Conservation (phyloP, 805 yeast genomes). For the Candida silvicultrix region DNA sequence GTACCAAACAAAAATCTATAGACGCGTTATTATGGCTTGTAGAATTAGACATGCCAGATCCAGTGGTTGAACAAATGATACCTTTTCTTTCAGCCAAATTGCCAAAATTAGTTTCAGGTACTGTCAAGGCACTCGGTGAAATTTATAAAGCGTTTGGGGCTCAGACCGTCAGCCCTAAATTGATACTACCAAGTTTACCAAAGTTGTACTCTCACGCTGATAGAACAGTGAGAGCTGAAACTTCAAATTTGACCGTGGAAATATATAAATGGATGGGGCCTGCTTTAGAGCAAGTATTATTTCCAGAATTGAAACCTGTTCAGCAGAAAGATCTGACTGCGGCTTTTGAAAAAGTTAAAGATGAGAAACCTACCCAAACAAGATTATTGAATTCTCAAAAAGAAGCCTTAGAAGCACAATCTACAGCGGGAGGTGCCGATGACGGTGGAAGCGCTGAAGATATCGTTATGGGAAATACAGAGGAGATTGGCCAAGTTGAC, state of each 20-base stretch:
- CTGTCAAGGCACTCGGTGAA: slow-evolving; percentile 47
- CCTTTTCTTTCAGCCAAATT: slow-evolving; percentile 56
- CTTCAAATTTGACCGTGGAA: slow-evolving; percentile 62
- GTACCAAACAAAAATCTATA: slow-evolving; percentile 59
- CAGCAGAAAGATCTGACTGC: slow-evolving; percentile 80
- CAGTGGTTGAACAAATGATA: slow-evolving; percentile 57
- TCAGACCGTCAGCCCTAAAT: slow-evolving; percentile 48
- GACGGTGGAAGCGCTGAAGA: slow-evolving; percentile 13
- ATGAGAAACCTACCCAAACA: slow-evolving; percentile 40
- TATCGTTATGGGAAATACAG: slow-evolving; percentile 23
- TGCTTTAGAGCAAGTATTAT: slow-evolving; percentile 46
- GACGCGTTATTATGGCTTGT: slow-evolving; percentile 58
- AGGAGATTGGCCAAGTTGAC: slow-evolving; percentile 34
- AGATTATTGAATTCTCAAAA: slow-evolving; percentile 52
- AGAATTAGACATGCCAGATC: slow-evolving; percentile 62
- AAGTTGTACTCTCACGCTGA: slow-evolving; percentile 83
- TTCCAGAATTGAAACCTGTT: slow-evolving; percentile 78
- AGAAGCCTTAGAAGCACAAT: slow-evolving; percentile 27
- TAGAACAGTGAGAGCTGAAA: slow-evolving; percentile 74
- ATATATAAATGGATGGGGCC: slow-evolving; percentile 69
- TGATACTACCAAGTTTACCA: slow-evolving; percentile 50
- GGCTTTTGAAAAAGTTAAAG: slow-evolving; percentile 51
- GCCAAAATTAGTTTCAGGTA: slow-evolving; percentile 76
- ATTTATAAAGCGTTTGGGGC: slow-evolving; percentile 56
- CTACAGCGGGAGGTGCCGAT: slow-evolving; percentile 10